A percentile compares a stretch with the other conserved stretches of the same genome.
These are phyloP conservation scores for Physcomitrium patens DNA, from an alignment of 225 moss, liverwort and hornwort genomes.

Conservation along the genomic window DNA sequence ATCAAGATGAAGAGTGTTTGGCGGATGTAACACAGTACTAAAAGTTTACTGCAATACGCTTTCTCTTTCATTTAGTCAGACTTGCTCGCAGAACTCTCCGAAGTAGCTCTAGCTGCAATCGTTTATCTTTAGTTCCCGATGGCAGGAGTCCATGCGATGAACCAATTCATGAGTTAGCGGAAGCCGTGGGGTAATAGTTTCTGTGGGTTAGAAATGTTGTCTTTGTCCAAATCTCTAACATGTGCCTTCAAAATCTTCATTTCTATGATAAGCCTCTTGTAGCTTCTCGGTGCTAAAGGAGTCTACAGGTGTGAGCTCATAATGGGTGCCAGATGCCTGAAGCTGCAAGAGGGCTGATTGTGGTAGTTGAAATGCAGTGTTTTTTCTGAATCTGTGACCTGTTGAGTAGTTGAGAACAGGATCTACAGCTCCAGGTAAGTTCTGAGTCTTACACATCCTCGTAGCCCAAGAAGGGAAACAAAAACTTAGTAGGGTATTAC, in stretches of 20 bases:
- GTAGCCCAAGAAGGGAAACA: neutral
- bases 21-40: slow-evolving; percentile 1
- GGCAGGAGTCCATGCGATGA: neutral
- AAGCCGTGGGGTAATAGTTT: neutral
- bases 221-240: neutral
- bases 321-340: slow-evolving; percentile 1
- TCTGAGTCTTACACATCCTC: neutral
- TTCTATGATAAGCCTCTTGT: slow-evolving; percentile 3
- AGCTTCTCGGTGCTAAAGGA: slow-evolving; percentile 1
- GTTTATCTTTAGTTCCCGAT: slow-evolving; percentile 11
- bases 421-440: slow-evolving; percentile 4
- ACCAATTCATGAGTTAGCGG: slow-evolving; percentile 8
- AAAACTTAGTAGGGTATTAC: neutral
- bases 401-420: slow-evolving; percentile 17
- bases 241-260: slow-evolving; percentile 3
- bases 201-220: slow-evolving; percentile 2
- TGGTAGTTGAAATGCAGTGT: slow-evolving; percentile 26
- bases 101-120: slow-evolving; percentile 2
- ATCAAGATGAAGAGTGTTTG: neutral
- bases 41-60: neutral
- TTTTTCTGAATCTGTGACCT: neutral
- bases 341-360: slow-evolving; percentile 13
- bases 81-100: slow-evolving; percentile 7
- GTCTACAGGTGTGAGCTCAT: neutral
- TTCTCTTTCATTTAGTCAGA: slow-evolving; percentile 11